Evolutionary conservation across 805 yeast genomes (phyloP).

Genomic region (Sugiyamaella valdiviana): DNA sequence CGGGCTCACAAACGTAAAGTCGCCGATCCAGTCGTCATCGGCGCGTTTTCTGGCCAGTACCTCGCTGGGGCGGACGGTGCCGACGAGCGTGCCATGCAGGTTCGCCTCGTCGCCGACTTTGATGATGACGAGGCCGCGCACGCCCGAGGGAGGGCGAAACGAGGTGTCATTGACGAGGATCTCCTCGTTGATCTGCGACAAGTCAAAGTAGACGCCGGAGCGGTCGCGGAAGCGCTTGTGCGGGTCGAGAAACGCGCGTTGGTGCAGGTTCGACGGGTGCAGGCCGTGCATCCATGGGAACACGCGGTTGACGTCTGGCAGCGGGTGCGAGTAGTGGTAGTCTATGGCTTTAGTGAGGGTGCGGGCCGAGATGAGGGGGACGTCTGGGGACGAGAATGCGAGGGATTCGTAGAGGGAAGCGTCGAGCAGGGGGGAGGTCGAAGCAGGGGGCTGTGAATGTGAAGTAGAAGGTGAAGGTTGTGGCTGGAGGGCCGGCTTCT

Average conservation of each 20-base stretch:
- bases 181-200: constrained; percentile 18
- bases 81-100: constrained; percentile 21
- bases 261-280: constrained; percentile 50
- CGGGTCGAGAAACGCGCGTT: constrained; percentile 40
- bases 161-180: constrained; percentile 22
- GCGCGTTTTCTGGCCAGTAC: constrained; percentile 12
- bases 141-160: constrained; percentile 18
- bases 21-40: constrained; percentile 3
- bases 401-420: neutral
- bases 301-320: constrained; percentile 62
- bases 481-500: no score
- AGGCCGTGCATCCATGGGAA: constrained; percentile 93
- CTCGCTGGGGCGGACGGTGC: constrained; percentile 23
- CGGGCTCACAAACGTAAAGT: constrained; percentile 1
- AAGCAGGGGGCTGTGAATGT: no score
- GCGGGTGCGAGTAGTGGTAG: constrained; percentile 26
- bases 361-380: constrained; percentile 12
- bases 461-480: no score
- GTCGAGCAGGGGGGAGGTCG: neutral
- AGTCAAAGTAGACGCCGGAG: constrained; percentile 25
- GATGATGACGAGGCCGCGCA: constrained; percentile 25
- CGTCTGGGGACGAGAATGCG: neutral
- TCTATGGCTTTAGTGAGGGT: constrained; percentile 23
- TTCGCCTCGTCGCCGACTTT: constrained; percentile 23
- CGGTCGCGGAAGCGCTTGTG: constrained; percentile 21